A percentile compares a stretch with the other conserved stretches of the same genome.
Conservation (phyloP, 2,329 filamentous ascomycete genomes). For the Epichloe sp. region DNA sequence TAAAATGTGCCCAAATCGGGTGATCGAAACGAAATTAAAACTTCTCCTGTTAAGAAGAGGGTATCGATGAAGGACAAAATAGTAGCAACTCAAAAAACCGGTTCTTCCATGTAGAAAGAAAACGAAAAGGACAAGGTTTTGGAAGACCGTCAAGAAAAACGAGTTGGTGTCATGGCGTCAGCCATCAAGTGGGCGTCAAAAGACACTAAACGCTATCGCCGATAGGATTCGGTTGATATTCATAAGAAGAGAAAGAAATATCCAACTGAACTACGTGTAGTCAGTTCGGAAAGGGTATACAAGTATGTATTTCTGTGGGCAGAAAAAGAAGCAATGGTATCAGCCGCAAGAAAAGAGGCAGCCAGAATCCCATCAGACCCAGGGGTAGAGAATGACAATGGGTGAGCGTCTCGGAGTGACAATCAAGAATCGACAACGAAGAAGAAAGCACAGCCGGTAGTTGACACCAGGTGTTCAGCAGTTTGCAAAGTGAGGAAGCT, state of each 20-base stretch:
- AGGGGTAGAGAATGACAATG: not conserved
- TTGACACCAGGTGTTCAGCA: not conserved
- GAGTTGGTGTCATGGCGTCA: not conserved
- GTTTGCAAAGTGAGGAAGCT: not conserved
- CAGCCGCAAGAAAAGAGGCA: not conserved
- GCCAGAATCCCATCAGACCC: not conserved
- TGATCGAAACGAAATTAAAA: not conserved
- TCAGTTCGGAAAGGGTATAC: not conserved
- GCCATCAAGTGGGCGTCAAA: slow-evolving; percentile 1
- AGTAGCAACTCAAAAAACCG: not conserved
- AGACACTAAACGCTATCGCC: slow-evolving; percentile 24
- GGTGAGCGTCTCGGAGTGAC: not conserved
- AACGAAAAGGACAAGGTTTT: not conserved
- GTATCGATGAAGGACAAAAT: slow-evolving; percentile 10
- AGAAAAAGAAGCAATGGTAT: not conserved
- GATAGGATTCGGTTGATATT: slow-evolving; percentile 17
- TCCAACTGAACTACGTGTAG: not conserved
- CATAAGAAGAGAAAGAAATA: slow-evolving; percentile 11
- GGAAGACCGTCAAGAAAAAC: not conserved
- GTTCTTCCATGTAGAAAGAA: not conserved
- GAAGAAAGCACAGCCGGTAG: slow-evolving; percentile 1
- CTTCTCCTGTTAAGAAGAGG: slow-evolving; percentile 7
- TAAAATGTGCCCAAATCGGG: not conserved
- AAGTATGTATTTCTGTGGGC: slow-evolving; percentile 7
- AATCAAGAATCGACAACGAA: not conserved